These are phyloP conservation scores for Conticribra weissflogii DNA, from an alignment of 108 stramenopile species.

Conservation along the genomic window DNA sequence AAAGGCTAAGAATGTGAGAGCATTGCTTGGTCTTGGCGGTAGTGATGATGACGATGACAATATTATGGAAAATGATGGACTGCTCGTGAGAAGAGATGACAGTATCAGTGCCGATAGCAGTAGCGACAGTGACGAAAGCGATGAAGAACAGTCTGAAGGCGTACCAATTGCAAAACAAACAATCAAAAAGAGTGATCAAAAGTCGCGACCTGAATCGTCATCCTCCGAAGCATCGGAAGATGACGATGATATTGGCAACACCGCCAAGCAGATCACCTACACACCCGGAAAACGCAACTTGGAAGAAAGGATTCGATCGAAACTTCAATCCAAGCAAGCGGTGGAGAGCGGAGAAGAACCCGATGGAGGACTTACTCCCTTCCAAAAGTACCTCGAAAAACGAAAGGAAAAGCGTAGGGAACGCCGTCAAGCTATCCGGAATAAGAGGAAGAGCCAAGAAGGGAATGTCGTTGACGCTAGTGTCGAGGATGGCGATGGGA, in stretches of 20 bases:
- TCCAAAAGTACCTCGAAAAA: constrained; percentile 87
- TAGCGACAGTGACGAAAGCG: constrained; percentile 25
- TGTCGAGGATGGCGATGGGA: constrained; percentile 36
- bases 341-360: constrained; percentile 23
- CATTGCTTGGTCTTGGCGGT: constrained; percentile 55
- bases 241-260: constrained; percentile 48
- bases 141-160: not conserved
- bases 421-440: constrained; percentile 57
- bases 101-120: constrained; percentile 30
- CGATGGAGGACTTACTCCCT: constrained; percentile 72
- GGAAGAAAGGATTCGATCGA: constrained; percentile 79
- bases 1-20: constrained; percentile 43
- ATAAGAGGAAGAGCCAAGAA: constrained; percentile 31
- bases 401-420: constrained; percentile 84
- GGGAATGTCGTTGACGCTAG: constrained; percentile 28
- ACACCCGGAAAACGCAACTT: constrained; percentile 68
- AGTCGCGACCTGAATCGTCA: constrained; percentile 1
- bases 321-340: constrained; percentile 44
- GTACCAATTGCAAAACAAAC: too few species aligned
- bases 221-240: constrained; percentile 30
- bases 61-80: not conserved
- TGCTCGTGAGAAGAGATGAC: not conserved
- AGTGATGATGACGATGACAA: constrained; percentile 55
- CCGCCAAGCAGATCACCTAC: constrained; percentile 61
- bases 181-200: too few species aligned